A percentile compares a stretch with the other conserved stretches of the same genome.
Conservation (phyloP, 1,139 yeast genomes). For the Hyphopichia wangnamkhiaoensis region DNA sequence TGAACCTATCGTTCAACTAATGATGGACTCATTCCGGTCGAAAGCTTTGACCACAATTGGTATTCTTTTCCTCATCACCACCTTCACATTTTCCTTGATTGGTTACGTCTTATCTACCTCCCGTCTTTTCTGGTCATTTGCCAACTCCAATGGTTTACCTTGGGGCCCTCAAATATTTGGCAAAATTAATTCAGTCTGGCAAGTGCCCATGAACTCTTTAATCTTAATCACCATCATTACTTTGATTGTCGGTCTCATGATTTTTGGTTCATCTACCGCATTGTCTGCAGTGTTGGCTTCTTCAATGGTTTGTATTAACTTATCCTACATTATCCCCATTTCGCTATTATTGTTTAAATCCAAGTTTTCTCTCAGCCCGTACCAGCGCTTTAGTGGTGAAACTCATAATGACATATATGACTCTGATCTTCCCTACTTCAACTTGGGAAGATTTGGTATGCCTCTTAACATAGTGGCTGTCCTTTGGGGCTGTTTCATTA, state of each 20-base stretch:
- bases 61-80: conserved; percentile 20
- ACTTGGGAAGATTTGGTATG: conserved; percentile 28
- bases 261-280: conserved; percentile 27
- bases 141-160: conserved; percentile 28
- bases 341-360: conserved; percentile 22
- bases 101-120: conserved; percentile 24
- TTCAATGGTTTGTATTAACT: conserved; percentile 30
- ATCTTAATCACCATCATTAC: conserved; percentile 18
- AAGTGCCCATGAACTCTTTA: conserved; percentile 27
- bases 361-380: conserved; percentile 14
- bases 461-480: conserved; percentile 27
- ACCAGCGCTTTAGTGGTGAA: conserved; percentile 10
- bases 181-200: conserved; percentile 17
- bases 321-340: conserved; percentile 31
- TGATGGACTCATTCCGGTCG: conserved; percentile 26
- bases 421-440: conserved; percentile 21
- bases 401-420: conserved; percentile 8
- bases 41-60: conserved; percentile 27
- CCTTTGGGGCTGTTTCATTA: conserved; percentile 28
- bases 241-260: conserved; percentile 21
- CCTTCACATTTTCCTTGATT: conserved; percentile 22
- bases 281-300: conserved; percentile 30
- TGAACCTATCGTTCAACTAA: conserved; percentile 29
- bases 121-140: conserved; percentile 31
- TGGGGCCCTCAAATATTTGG: conserved; percentile 22